Base-by-base conservation (phyloP, 495 filamentous ascomycete species). In the Thermochaetoides thermophila region DNA sequence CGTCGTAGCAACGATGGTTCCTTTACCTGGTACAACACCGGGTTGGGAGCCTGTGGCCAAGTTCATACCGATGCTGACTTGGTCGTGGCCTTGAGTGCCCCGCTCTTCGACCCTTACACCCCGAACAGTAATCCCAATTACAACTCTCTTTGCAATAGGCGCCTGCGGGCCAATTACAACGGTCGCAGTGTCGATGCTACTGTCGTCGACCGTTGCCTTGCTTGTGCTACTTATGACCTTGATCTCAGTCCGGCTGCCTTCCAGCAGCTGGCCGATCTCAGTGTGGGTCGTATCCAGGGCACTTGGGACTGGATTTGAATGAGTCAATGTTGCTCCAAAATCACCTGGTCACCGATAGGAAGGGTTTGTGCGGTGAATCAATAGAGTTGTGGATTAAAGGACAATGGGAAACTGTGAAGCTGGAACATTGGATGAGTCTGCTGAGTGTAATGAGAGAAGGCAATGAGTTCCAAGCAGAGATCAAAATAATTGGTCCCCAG, bases 11-110 rank as follows among this genome's bases (percentile, higher is more conserved):
- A 31, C 11, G 12, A 21, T 1, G 31, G 38, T 4, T 1, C 9
- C 3, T 33, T 76, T 23, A 75, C 68, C 1, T 68, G 69, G 19
- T 54, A 60, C 17, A 69, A 71, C 35, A 54, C 58, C 3, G 72
- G 72, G 12, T 42, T 74, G 0, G 72, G 72, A 5, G 49, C 10
- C 51, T 68, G 29, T 53, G 55, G 41, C 8, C 17, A 31, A 13
- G 16, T 8, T 10, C 32, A 41, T 39, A 19, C n/a, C 26, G 48
- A 61, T 15, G 29, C 32, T 15, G 56, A 63, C 12, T 43, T 65
- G 2, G 62, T 73, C 27, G 46, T 69, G 1, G 66, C 53, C 3
- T 56, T 68, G 11, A 61, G 66, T 9, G 49, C 48, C 36, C 13
- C 38, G 5, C 38, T 42, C 3, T 48, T 51, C 26, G 48, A 51